phyloP scores from a whole-genome alignment of 2,329 filamentous ascomycete species.

The Fusarium sacchari region DNA sequence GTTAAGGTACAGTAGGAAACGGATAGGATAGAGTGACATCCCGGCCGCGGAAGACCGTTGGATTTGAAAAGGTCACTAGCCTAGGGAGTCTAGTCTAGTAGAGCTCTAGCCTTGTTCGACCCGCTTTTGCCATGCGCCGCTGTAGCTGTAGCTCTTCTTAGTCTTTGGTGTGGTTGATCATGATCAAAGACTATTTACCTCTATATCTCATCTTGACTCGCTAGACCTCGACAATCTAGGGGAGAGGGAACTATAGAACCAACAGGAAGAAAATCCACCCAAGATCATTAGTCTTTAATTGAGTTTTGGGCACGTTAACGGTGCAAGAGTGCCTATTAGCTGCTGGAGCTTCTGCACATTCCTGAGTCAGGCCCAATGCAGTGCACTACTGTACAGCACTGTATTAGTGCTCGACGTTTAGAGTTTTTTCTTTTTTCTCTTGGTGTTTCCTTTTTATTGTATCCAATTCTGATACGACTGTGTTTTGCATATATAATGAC shows the following conservation, averaged over 20 bases:
- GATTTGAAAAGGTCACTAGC: not conserved
- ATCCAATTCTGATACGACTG: not conserved
- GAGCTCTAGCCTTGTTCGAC: not conserved
- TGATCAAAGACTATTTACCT: not conserved
- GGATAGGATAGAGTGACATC: slow-evolving; percentile 10
- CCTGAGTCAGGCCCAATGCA: slow-evolving; percentile 27
- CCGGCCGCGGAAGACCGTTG: slow-evolving; percentile 20
- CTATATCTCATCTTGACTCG: slow-evolving; percentile 7
- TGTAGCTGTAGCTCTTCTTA: not conserved
- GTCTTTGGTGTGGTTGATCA: slow-evolving; percentile 5
- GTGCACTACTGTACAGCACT: not conserved
- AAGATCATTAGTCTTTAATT: not conserved
- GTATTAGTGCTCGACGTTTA: not conserved
- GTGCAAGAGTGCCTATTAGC: not conserved
- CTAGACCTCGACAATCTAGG: slow-evolving; percentile 5
- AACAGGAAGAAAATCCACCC: not conserved
- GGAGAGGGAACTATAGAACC: not conserved
- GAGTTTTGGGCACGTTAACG: slow-evolving; percentile 1
- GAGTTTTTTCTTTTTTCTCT: slow-evolving; percentile 4
- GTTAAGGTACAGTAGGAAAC: not conserved
- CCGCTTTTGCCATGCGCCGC: slow-evolving; percentile 27
- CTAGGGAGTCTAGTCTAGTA: not conserved
- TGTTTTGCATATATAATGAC: not conserved
- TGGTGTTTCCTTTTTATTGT: not conserved
- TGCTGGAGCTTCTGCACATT: slow-evolving; percentile 14